Percentiles rank a stretch among this genome's conserved stretches.
Evolutionary conservation across 164 flowering plant species (phyloP).

Genomic region (Umbilicus rupestris): DNA sequence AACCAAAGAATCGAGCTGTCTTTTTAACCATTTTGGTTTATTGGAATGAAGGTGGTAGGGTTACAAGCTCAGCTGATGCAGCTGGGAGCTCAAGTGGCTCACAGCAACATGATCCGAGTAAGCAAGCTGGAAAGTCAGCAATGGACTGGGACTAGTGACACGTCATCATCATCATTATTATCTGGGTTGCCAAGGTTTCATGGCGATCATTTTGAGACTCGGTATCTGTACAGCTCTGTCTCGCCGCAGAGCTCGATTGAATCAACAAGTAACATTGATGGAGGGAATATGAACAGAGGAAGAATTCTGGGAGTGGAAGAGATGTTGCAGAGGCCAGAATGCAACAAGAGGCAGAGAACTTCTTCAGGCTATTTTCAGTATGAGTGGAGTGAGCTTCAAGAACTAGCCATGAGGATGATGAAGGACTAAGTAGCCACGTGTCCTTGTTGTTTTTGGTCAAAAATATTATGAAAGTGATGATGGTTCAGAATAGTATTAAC

Average conservation of each 20-base stretch:
- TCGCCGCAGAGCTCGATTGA: constrained; percentile 60
- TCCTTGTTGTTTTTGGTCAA: neutral
- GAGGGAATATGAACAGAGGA: neutral
- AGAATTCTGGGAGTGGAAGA: constrained; percentile 8
- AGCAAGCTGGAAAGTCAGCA: constrained; percentile 3
- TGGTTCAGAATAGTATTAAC: too few relatives aligned
- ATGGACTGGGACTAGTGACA: constrained; percentile 10
- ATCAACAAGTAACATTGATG: constrained; percentile 23
- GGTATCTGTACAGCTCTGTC: constrained; percentile 13
- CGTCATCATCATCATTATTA: neutral
- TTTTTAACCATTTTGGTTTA: neutral
- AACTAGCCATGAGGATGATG: neutral
- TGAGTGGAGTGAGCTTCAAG: constrained; percentile 6
- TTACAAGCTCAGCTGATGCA: constrained; percentile 80
- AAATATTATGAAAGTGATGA: neutral
- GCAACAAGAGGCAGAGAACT: neutral
- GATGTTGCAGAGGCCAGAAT: neutral
- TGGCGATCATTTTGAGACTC: constrained; percentile 2
- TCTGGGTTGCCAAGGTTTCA: neutral
- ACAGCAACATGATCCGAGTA: constrained; percentile 19
- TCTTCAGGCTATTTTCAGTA: neutral
- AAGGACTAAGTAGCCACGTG: neutral
- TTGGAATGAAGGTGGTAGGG: constrained; percentile 42
- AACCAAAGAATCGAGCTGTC: neutral
- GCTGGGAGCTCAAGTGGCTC: constrained; percentile 49